Conservation (phyloP, 345 rosid genomes). For the Moringa oleifera region DNA sequence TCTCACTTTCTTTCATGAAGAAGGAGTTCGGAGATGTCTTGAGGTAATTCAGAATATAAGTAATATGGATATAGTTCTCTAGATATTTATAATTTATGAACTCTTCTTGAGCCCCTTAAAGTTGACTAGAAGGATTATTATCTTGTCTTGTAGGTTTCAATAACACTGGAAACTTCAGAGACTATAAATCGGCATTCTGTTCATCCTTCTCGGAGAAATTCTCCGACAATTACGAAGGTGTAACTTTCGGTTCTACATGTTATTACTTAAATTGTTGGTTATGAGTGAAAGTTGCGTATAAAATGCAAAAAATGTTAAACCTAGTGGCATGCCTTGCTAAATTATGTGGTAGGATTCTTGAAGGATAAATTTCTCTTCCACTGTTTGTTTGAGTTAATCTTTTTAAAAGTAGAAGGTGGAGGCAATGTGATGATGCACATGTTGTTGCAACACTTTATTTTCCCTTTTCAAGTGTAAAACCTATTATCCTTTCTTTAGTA, state of each 20-base stretch:
- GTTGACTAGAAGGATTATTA: constrained; percentile 15
- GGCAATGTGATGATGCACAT: too few species aligned
- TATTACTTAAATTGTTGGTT: background rate
- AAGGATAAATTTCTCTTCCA: too few species aligned
- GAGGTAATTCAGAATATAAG: constrained; percentile 47
- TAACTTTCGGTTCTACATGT: background rate
- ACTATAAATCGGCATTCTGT: constrained; percentile 55
- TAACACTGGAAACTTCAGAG: constrained; percentile 86
- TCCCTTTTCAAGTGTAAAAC: too few species aligned
- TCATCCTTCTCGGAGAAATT: constrained; percentile 86
- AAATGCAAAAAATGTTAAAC: too few species aligned
- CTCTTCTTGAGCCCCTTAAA: constrained; percentile 13
- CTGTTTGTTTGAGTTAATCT: too few species aligned
- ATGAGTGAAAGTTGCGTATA: too few species aligned
- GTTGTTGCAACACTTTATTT: too few species aligned
- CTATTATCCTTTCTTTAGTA: too few species aligned
- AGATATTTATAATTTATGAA: background rate
- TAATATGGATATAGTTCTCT: constrained; percentile 1
- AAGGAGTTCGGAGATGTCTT: constrained; percentile 82
- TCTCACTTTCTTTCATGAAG: constrained; percentile 89
- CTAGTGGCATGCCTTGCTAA: too few species aligned
- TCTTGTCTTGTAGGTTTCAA: constrained; percentile 48
- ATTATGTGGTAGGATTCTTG: too few species aligned
- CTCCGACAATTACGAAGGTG: constrained; percentile 86
- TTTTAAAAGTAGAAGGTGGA: too few species aligned